These are phyloP conservation scores for Malassezia arunalokei DNA, from an alignment of 1,284 basidiomycete species.

Conservation along the genomic window DNA sequence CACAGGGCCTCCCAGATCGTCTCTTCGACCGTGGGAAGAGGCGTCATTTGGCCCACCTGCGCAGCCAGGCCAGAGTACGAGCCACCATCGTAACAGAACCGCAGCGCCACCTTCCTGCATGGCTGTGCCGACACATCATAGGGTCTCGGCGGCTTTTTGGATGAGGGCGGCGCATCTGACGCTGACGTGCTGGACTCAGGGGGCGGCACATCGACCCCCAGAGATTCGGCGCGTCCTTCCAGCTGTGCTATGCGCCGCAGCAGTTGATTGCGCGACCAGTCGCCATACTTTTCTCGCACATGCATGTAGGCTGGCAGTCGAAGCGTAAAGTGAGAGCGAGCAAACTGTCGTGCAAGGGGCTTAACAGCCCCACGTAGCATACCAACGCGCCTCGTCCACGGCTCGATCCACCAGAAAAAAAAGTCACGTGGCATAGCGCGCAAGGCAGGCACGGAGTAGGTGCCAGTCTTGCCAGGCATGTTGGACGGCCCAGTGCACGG, in stretches of 20 bases:
- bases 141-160: slow-evolving; percentile 12
- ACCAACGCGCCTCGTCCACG: not conserved
- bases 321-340: not conserved
- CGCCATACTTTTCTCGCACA: slow-evolving; percentile 20
- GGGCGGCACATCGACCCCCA: slow-evolving; percentile 1
- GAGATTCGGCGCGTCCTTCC: slow-evolving; percentile 18
- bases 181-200: not conserved
- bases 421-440: not conserved
- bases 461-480: slow-evolving; percentile 11
- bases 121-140: slow-evolving; percentile 61
- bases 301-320: slow-evolving; percentile 18
- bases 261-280: slow-evolving; percentile 23
- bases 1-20: slow-evolving; percentile 63
- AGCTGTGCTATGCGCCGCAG: slow-evolving; percentile 28
- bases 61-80: slow-evolving; percentile 76
- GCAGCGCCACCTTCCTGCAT: slow-evolving; percentile 75
- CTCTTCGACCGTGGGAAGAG: slow-evolving; percentile 77
- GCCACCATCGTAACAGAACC: slow-evolving; percentile 83
- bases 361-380: not conserved
- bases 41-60: slow-evolving; percentile 48
- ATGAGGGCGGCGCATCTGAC: not conserved
- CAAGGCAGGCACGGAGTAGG: not conserved
- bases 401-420: not conserved
- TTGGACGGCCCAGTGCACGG: not conserved
- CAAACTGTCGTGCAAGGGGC: not conserved